Base-by-base conservation (phyloP, 75 land plant species). In the Picea glauca region DNA sequence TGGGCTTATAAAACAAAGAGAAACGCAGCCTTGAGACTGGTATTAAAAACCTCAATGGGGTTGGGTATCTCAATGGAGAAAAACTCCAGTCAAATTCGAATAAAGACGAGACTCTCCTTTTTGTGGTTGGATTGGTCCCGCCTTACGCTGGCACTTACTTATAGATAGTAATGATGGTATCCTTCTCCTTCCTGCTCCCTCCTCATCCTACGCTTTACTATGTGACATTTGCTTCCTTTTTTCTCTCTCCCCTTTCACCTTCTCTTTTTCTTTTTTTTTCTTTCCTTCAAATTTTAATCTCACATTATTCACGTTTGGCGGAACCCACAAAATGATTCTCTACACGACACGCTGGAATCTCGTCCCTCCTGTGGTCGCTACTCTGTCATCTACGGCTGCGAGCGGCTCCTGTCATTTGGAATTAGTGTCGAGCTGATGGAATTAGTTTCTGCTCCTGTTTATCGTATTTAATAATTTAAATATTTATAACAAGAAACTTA, bases 61-160 rank as follows among this genome's bases (percentile, higher is more conserved):
- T 50, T 50, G 56, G 56, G 56, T 11, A 50, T 50, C 56, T 50
- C 56, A 9, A 50, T 9, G 56, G 56, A 50, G 56, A 11, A 50
- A 50, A 50, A 50, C 56, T 50, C 56, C 56, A 26, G 76, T 75
- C 76, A 75, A 75, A 75, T 8, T 77, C 77, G 76, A 85, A 77
- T 76, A 82, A 82, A 79, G 84, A 85, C 87, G 81, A 74, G 81
- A 74, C 74, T 77, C 79, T 82, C 80, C 87, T 85, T 85, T 85
- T 82, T 68, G 65, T 60, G 66, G 60, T 43, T 59, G n/a, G 81
- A 80, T 58, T 58, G 76, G 59, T 13, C 31, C 54, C 21, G 58
- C 75, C 54, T 46, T 18, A n/a, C 8, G 26, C 58, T 23, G 56
- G 76, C 76, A 56, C 76, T 74, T 56, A 74, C 76, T 74, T 75